Evolutionary conservation across 352 stramenopile species (phyloP).

Genomic region (Pythium dissimile): DNA sequence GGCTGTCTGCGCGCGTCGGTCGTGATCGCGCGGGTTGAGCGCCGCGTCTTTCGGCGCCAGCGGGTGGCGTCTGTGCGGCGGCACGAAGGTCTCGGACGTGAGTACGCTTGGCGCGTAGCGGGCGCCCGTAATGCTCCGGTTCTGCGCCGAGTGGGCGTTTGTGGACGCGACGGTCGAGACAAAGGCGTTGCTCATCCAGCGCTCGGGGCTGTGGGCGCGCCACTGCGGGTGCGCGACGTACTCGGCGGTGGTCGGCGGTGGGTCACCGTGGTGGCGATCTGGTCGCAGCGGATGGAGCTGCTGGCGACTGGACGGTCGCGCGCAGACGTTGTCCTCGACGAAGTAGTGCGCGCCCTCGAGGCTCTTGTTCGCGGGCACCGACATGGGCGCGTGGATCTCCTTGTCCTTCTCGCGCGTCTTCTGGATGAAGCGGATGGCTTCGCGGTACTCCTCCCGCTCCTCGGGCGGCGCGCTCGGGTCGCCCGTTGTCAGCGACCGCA

Average conservation of each 20-base stretch:
- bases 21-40: slow-evolving; percentile 31
- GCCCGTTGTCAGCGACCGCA: slow-evolving; percentile 24
- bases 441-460: slow-evolving; percentile 38
- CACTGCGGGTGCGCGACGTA: slow-evolving; percentile 56
- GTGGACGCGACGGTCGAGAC: slow-evolving; percentile 43
- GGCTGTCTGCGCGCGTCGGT: slow-evolving; percentile 42
- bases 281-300: neutral
- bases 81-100: slow-evolving; percentile 41
- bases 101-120: slow-evolving; percentile 36
- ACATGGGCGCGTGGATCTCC: slow-evolving; percentile 64
- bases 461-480: slow-evolving; percentile 3
- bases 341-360: slow-evolving; percentile 62
- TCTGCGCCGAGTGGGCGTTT: slow-evolving; percentile 43
- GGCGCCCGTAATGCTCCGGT: slow-evolving; percentile 37
- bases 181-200: slow-evolving; percentile 54
- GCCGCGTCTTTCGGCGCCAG: slow-evolving; percentile 14
- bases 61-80: slow-evolving; percentile 18
- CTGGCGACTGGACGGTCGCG: neutral
- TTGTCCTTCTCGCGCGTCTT: slow-evolving; percentile 59
- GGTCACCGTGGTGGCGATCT: slow-evolving; percentile 18
- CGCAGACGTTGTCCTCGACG: slow-evolving; percentile 41
- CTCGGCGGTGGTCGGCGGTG: slow-evolving; percentile 42
- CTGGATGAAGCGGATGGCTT: slow-evolving; percentile 50
- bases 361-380: slow-evolving; percentile 49
- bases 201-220: slow-evolving; percentile 43